Conservation (phyloP, 495 filamentous ascomycete species). For the Hypoxylon fuscum region DNA sequence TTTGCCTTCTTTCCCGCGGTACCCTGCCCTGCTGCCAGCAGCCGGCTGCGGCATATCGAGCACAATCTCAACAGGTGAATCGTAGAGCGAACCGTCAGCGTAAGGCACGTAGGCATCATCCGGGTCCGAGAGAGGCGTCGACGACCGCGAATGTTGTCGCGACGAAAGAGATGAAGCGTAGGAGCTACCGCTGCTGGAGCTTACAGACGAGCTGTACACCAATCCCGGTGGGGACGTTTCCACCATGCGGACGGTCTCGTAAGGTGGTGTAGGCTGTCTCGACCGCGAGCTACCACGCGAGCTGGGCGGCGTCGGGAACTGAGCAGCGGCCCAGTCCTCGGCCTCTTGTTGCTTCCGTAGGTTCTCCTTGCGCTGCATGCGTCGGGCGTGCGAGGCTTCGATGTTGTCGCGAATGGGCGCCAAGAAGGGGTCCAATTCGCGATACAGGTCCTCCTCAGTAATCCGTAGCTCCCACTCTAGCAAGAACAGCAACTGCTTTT, state of each 20-base stretch:
- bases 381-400: constrained; percentile 50
- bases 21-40: constrained; percentile 8
- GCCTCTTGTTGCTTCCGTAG: constrained; percentile 45
- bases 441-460: constrained; percentile 82
- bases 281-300: constrained; percentile 50
- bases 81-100: constrained; percentile 48
- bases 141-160: constrained; percentile 51
- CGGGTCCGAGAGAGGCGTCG: constrained; percentile 52
- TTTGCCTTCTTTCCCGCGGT: constrained; percentile 32
- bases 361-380: constrained; percentile 56
- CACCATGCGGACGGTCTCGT: constrained; percentile 39
- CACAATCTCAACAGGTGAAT: constrained; percentile 51
- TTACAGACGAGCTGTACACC: constrained; percentile 50
- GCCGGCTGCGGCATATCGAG: constrained; percentile 43
- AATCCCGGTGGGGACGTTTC: constrained; percentile 53
- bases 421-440: constrained; percentile 87
- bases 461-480: constrained; percentile 93
- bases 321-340: constrained; percentile 37
- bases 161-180: constrained; percentile 47
- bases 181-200: constrained; percentile 49
- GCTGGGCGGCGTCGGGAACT: constrained; percentile 49
- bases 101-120: constrained; percentile 46
- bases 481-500: constrained; percentile 94
- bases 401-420: constrained; percentile 74
- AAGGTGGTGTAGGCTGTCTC: constrained; percentile 40